Evolutionary conservation across 176 grass and related monocot species (phyloP).

Genomic region (Cocos nucifera): DNA sequence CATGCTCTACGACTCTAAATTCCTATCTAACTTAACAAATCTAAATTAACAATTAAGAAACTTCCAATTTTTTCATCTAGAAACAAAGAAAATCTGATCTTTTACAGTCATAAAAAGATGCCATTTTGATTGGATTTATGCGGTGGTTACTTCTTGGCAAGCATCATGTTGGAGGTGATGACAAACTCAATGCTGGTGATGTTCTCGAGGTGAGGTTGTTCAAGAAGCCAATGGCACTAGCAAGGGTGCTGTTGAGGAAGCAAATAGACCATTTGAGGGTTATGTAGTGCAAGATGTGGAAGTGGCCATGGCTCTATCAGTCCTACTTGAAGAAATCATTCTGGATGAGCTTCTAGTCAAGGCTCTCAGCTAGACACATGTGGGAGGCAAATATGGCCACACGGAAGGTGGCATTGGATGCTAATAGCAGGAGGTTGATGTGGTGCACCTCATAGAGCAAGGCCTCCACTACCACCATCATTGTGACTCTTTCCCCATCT

Average conservation of each 20-base stretch:
- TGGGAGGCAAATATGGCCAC: conserved; percentile 77
- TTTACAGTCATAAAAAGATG: too few species aligned
- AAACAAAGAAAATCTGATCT: too few species aligned
- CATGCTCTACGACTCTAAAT: conserved; percentile 48
- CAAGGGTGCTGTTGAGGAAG: conserved; percentile 58
- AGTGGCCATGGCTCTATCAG: conserved; percentile 37
- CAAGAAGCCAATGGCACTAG: conserved; percentile 46
- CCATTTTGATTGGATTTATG: too few species aligned
- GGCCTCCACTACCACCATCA: too few species aligned
- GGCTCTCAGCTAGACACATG: conserved; percentile 68
- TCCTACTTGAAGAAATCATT: conserved; percentile 91
- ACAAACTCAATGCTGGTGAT: conserved; percentile 72
- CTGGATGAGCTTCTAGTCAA: conserved; percentile 85
- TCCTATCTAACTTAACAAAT: conserved; percentile 30
- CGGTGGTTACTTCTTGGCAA: conserved; percentile 33
- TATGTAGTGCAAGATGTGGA: conserved; percentile 58
- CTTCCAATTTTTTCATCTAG: too few species aligned
- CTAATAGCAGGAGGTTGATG: conserved; percentile 23
- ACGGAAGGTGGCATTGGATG: conserved; percentile 66
- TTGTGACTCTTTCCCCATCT: too few species aligned
- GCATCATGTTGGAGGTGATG: conserved; percentile 74
- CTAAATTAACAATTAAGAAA: not conserved
- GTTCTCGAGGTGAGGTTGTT: conserved; percentile 87
- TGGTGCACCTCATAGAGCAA: too few species aligned
- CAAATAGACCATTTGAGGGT: conserved; percentile 79